phyloP scores from a whole-genome alignment of 1,139 yeast genomes.

The Magnusiomyces paraingens region DNA sequence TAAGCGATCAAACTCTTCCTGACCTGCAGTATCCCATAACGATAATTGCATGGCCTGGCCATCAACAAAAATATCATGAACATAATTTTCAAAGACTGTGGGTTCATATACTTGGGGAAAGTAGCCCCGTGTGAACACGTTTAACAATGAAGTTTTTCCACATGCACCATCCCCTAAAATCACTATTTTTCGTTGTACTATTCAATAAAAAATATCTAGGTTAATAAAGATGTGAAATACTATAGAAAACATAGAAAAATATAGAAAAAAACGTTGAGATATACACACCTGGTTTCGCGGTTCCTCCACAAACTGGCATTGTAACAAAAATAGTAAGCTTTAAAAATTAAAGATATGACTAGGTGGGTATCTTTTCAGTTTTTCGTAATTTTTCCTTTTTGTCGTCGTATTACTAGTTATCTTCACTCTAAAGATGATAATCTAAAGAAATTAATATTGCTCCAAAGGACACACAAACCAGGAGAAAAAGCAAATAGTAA shows the following conservation, averaged over 20 bases:
- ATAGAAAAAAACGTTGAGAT: neutral
- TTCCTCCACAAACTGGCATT: constrained; percentile 68
- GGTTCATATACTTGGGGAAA: constrained; percentile 99
- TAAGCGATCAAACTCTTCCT: constrained; percentile 92
- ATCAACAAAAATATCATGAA: constrained; percentile 93
- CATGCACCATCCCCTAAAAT: constrained; percentile 98
- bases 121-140: constrained; percentile 94
- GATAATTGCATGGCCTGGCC: constrained; percentile 89
- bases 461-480: neutral
- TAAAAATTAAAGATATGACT: neutral
- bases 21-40: constrained; percentile 98
- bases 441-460: neutral
- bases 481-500: neutral
- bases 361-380: neutral
- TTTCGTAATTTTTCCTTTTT: too few relatives aligned
- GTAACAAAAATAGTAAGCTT: constrained; percentile 8
- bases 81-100: constrained; percentile 95
- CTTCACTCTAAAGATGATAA: neutral
- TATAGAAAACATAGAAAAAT: neutral
- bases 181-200: constrained; percentile 83
- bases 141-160: constrained; percentile 84
- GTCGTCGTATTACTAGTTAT: too few relatives aligned
- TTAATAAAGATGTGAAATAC: neutral
- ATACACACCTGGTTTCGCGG: constrained; percentile 45
- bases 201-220: constrained; percentile 9